A percentile compares a stretch with the other conserved stretches of the same genome.
phyloP scores from a whole-genome alignment of 2,329 filamentous ascomycete species.

The Hypoxylon sp. region DNA sequence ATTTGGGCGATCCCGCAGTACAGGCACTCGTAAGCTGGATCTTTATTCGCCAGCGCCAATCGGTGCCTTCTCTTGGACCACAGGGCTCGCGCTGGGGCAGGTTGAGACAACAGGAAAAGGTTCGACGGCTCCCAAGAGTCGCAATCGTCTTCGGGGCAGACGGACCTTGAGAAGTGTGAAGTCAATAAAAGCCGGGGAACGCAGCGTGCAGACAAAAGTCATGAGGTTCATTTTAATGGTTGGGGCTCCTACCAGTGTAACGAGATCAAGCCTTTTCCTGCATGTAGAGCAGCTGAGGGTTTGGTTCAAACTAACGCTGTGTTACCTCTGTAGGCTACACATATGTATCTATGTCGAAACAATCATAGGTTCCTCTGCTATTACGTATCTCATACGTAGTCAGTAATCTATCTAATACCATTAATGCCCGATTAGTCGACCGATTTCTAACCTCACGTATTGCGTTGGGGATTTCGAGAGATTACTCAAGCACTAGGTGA shows the following conservation, averaged over 20 bases:
- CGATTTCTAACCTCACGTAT: not conserved
- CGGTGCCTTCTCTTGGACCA: not conserved
- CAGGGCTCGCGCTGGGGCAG: not conserved
- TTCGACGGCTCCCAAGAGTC: conserved; percentile 11
- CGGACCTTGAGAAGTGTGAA: conserved; percentile 23
- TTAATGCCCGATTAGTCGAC: conserved; percentile 1
- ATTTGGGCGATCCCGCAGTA: conserved; percentile 17
- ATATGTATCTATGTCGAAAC: not conserved
- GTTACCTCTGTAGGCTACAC: conserved; percentile 18
- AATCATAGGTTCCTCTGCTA: not conserved
- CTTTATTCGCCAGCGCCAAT: conserved; percentile 5
- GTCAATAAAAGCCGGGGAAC: conserved; percentile 12
- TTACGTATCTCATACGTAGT: conserved; percentile 25
- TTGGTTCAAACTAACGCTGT: conserved; percentile 37
- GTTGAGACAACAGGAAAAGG: conserved; percentile 2
- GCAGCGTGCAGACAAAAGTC: conserved; percentile 36
- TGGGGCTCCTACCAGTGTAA: conserved; percentile 32
- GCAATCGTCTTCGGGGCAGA: conserved; percentile 18
- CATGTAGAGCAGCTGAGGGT: conserved; percentile 31
- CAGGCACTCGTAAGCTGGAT: conserved; percentile 15
- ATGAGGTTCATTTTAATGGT: conserved; percentile 36
- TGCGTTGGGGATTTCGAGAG: not conserved
- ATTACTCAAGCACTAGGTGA: not conserved
- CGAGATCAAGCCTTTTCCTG: conserved; percentile 39
- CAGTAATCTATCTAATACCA: conserved; percentile 10